These are phyloP conservation scores for Cercospora citrullina DNA, from an alignment of 2,329 filamentous ascomycete genomes.

Conservation along the genomic window DNA sequence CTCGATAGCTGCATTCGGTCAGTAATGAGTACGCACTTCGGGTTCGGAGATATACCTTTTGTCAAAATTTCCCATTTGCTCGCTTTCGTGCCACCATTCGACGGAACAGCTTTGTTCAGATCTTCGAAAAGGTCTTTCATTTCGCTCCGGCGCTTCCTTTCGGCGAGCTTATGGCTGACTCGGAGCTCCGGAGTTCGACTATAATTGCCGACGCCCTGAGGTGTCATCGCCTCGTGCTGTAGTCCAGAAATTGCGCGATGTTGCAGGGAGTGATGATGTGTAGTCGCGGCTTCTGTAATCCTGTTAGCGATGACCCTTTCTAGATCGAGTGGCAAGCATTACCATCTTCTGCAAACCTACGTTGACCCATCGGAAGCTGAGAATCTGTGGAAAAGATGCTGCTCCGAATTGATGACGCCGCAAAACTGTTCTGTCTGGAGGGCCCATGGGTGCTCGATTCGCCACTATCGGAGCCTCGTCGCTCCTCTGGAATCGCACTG, in stretches of 20 bases:
- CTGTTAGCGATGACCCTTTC: constrained; percentile 10
- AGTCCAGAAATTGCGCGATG: constrained; percentile 70
- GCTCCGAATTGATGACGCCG: constrained; percentile 74
- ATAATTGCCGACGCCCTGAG: constrained; percentile 68
- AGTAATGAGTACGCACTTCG: constrained; percentile 3
- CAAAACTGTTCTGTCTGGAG: constrained; percentile 73
- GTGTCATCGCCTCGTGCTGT: constrained; percentile 56
- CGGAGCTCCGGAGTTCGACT: constrained; percentile 79
- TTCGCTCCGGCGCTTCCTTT: constrained; percentile 78
- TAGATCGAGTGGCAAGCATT: constrained; percentile 22
- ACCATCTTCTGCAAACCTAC: constrained; percentile 65
- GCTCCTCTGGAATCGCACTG: constrained; percentile 58
- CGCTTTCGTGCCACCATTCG: constrained; percentile 78
- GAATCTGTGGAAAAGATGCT: constrained; percentile 78
- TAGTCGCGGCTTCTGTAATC: constrained; percentile 44
- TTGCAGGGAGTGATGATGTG: constrained; percentile 74
- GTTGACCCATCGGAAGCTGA: constrained; percentile 68
- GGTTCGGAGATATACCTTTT: constrained; percentile 62
- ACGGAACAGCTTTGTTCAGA: constrained; percentile 73
- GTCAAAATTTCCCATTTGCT: constrained; percentile 89
- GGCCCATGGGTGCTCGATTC: constrained; percentile 52
- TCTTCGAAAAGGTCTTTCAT: constrained; percentile 89
- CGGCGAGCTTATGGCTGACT: constrained; percentile 81
- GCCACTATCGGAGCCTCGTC: constrained; percentile 51
- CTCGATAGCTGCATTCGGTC: constrained; percentile 47